These are phyloP conservation scores for Nannizziopsis barbatae DNA, from an alignment of 2,329 filamentous ascomycete genomes.

Conservation along the genomic window DNA sequence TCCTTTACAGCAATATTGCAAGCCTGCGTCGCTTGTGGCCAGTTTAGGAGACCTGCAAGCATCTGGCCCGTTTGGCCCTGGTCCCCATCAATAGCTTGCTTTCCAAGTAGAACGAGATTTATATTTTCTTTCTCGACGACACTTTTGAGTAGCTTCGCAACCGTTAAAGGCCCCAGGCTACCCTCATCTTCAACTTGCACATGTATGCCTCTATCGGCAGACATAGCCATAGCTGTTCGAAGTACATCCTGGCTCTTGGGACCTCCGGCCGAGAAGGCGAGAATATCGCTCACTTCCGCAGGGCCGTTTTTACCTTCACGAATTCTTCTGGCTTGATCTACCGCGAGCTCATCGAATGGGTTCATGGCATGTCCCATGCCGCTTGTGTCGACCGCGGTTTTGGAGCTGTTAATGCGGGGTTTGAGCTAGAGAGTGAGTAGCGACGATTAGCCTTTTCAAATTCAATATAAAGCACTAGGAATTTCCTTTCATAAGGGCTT, in stretches of 20 bases:
- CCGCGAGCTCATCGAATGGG: conserved; percentile 95
- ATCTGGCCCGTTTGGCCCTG: conserved; percentile 94
- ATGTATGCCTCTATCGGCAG: conserved; percentile 82
- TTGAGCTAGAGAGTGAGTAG: conserved; percentile 44
- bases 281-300: conserved; percentile 76
- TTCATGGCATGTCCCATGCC: conserved; percentile 98
- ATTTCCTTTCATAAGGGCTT: background rate
- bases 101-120: conserved; percentile 88
- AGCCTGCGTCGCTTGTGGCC: conserved; percentile 92
- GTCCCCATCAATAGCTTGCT: conserved; percentile 98
- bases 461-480: background rate
- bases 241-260: conserved; percentile 78
- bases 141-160: conserved; percentile 77
- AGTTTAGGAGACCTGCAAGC: conserved; percentile 82
- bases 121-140: conserved; percentile 73
- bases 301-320: conserved; percentile 68
- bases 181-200: conserved; percentile 59
- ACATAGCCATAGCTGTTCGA: conserved; percentile 97
- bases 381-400: conserved; percentile 80
- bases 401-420: conserved; percentile 57
- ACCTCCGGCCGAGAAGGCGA: conserved; percentile 78
- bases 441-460: conserved; percentile 1
- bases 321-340: conserved; percentile 91
- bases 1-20: conserved; percentile 65
- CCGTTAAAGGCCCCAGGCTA: conserved; percentile 68